Evolutionary conservation across 2,329 filamentous ascomycete genomes (phyloP), one percentile per base, ranked within the genome.

Genomic region (Neonectria faginata): DNA sequence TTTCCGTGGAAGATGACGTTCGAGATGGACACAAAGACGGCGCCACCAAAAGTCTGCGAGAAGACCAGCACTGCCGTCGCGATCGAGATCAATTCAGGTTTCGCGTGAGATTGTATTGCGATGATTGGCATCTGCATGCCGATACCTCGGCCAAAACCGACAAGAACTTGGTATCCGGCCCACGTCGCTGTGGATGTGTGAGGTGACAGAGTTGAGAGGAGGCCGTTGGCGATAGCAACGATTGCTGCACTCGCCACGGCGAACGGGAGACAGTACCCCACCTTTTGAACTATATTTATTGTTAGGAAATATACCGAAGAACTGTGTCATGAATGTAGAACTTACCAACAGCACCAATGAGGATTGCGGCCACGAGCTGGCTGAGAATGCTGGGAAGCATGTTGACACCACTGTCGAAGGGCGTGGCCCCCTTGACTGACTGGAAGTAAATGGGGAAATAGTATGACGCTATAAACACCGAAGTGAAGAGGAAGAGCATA

Each of bases 381-480:
- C 65, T 65, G 48, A 74, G 66, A 51, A 75, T 69, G 52, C 70
- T 65, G n/a, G 76, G 76, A 27, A 78, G 63, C 47, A 76, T 64
- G 20, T 74, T 59, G 5, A 77, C 69, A 47, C 76, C 75, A 29
- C 74, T 75, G 18, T 60, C 64, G 22, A 77, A 70, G 3, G 75
- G 74, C 4, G 74, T 68, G 3, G 67, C 62, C 31, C 70, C 78
- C 63, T 79, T 79, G 65, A 86, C 78, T 33, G 80, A 79, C 74
- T 87, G 82, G 73, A 87, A 85, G 77, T 84, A 86, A 64, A 86
- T 78, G 2, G 84, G 83, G 5, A 85, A 74, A 64, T 83, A 84
- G 75, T 82, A 84, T 4, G 84, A 73, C 1, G 80, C 74, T 1
- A 84, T 69, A 64, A 85, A 81, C 54, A 83, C 81, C 11, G 79